Conservation (phyloP, 257 asterid species). For the Solanum habrochaites region DNA sequence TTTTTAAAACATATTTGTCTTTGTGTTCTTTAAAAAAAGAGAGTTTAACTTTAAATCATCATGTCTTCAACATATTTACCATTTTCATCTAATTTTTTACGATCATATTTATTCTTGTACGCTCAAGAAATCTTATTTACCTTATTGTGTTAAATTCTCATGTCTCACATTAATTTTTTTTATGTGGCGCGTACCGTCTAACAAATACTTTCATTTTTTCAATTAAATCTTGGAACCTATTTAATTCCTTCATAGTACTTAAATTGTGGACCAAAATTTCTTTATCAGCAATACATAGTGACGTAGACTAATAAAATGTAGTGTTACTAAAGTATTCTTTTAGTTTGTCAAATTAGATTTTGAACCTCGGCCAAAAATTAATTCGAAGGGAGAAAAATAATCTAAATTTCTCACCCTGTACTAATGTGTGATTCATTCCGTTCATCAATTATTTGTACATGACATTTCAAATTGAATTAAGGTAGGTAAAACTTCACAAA, state of each 20-base stretch:
- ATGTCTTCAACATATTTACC: background rate
- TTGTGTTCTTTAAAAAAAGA: no score
- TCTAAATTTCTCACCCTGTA: background rate
- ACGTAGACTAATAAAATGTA: background rate
- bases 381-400: no score
- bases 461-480: background rate
- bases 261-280: background rate
- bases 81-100: no score
- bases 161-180: background rate
- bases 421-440: no score
- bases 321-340: background rate
- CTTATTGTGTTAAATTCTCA: background rate
- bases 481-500: background rate
- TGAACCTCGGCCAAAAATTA: background rate
- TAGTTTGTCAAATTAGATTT: background rate
- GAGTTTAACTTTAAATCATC: no score
- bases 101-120: background rate
- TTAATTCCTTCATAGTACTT: background rate
- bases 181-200: background rate
- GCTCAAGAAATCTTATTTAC: no score
- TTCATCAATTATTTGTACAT: background rate
- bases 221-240: background rate
- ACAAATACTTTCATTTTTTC: background rate
- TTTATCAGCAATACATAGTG: background rate
- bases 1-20: no score